Evolutionary conservation across 768 basidiomycete species (phyloP), one percentile per base, ranked within the genome.

Genomic region (Thelephora aurantiotincta): DNA sequence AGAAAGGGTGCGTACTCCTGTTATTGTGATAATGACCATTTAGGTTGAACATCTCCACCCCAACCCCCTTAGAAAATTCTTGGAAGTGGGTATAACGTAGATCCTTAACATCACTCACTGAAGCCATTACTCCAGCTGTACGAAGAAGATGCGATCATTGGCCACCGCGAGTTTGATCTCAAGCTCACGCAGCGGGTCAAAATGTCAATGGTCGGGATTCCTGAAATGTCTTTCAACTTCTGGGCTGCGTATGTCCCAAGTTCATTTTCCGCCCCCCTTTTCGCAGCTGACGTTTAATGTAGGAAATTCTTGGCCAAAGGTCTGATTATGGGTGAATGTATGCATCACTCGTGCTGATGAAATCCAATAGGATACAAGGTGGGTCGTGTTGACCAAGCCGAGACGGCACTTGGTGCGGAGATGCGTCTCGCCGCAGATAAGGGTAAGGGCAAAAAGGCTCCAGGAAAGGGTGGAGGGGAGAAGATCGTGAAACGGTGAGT

Each of bases 181-280:
- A 98, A 99, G 58, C 70, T 90, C 33, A 90, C 87, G 0, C 72
- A 82, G 48, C 70, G 96, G 51, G 96, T 98, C 42, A 98, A 98
- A 65, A 99, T 99, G 96, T 91, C 82, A 51, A 99, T 99, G 94
- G 94, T 94, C 46, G 96, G 96, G 33, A 93, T 98, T 5, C 96
- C 96, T 0, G 96, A 98, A 59, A 79, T 75, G 65, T 80, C 81
- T 2, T 93, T 99, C 65, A 90, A 93, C 57, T 83, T 85, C 57
- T 93, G 87, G 88, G 85, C 85, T 14, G 84, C 86, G 80, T 86
- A 63, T 67, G 80, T 73, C 4, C 26, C 9, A 30, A 22, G 14
- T 35, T 33, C 13, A 12, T 20, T 47, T 22, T 19, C 2, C n/a
- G n/a, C n/a, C n/a, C 35, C 26, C 42, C 44, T 33, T 49, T 34